phyloP scores from a whole-genome alignment of 106 monocot genomes.

The Narthecium ossifragum region DNA sequence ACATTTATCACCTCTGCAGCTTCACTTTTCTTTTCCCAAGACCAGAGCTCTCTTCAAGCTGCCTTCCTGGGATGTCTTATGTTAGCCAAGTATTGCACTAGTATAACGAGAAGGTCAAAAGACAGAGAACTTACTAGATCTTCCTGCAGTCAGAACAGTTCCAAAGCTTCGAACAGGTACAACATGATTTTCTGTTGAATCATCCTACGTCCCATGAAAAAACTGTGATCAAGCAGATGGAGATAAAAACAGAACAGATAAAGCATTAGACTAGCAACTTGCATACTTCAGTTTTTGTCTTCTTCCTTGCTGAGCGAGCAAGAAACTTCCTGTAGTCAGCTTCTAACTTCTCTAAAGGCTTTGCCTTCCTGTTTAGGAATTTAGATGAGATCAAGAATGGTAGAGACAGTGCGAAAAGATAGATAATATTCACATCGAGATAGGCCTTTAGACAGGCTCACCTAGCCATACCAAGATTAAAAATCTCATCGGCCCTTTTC shows the following conservation, averaged over 20 bases:
- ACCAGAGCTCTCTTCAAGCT: conserved; percentile 13
- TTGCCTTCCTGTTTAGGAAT: conserved; percentile 43
- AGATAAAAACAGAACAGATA: background rate
- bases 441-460: conserved; percentile 8
- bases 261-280: background rate
- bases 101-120: background rate
- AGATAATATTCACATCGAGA: background rate
- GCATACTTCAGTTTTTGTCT: conserved; percentile 39
- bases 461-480: conserved; percentile 88
- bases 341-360: conserved; percentile 64
- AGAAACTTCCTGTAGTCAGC: conserved; percentile 63
- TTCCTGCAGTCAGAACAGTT: conserved; percentile 39
- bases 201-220: conserved; percentile 31
- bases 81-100: background rate
- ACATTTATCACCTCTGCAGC: conserved; percentile 54
- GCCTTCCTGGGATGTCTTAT: conserved; percentile 28
- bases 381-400: background rate
- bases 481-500: conserved; percentile 81
- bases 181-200: conserved; percentile 20
- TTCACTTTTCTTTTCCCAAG: conserved; percentile 20
- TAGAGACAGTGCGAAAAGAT: background rate
- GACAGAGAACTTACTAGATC: conserved; percentile 19
- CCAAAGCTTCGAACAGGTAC: conserved; percentile 68
- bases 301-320: conserved; percentile 35
- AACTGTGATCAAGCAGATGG: too few species aligned